Percentiles rank a stretch among this genome's conserved stretches.
Evolutionary conservation across 2,329 filamentous ascomycete species (phyloP).

Genomic region (Pestalotiopsis sp.): DNA sequence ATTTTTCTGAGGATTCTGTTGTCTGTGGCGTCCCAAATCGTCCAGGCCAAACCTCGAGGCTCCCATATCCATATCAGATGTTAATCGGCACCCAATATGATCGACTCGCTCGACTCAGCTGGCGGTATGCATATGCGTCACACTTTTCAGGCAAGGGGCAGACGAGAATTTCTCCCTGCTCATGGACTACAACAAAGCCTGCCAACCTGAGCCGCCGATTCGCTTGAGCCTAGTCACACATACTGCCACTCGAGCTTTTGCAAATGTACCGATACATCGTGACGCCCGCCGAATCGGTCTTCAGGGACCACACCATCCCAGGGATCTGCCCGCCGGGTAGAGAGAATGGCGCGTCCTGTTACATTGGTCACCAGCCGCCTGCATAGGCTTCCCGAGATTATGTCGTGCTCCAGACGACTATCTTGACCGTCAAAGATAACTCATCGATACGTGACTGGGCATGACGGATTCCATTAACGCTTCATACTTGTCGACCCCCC

Average conservation of each 20-base stretch:
- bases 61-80: too few species aligned
- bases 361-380: slow-evolving; percentile 35
- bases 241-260: slow-evolving; percentile 12
- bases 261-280: slow-evolving; percentile 24
- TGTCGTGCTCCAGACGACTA: slow-evolving; percentile 24
- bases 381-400: slow-evolving; percentile 41
- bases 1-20: too few species aligned
- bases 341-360: slow-evolving; percentile 22
- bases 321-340: slow-evolving; percentile 30
- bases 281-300: slow-evolving; percentile 15
- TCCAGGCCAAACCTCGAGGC: too few species aligned
- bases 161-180: not conserved
- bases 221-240: slow-evolving; percentile 7
- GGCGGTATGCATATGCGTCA: slow-evolving; percentile 1
- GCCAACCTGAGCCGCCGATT: not conserved
- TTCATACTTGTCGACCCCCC: slow-evolving; percentile 17
- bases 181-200: slow-evolving; percentile 2
- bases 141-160: slow-evolving; percentile 12
- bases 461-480: slow-evolving; percentile 22
- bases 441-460: slow-evolving; percentile 41
- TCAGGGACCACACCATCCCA: slow-evolving; percentile 21
- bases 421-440: slow-evolving; percentile 36
- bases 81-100: not conserved
- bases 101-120: not conserved
- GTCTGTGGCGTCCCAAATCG: too few species aligned